Conservation (phyloP, 2,329 filamentous ascomycete genomes). For the Penicillium janthinellum region DNA sequence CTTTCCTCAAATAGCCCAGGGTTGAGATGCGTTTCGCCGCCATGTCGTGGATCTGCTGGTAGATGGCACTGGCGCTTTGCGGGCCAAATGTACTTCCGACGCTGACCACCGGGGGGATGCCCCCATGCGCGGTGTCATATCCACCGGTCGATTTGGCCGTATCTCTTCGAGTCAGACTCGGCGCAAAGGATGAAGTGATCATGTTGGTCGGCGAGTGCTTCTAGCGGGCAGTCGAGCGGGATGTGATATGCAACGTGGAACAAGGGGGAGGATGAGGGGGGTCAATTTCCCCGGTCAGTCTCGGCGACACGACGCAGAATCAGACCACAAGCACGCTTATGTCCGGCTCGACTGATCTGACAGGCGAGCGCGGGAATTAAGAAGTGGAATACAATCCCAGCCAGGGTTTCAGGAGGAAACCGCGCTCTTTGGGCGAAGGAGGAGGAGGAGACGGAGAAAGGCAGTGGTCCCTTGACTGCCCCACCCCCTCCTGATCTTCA, state of each 20-base stretch:
- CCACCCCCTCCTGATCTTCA: not conserved
- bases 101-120: constrained; percentile 34
- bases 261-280: not conserved
- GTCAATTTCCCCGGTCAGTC: not conserved
- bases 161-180: constrained; percentile 37
- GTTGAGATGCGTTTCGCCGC: constrained; percentile 93
- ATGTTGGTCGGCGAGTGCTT: constrained; percentile 20
- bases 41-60: constrained; percentile 76
- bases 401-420: not conserved
- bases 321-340: not conserved
- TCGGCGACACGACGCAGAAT: not conserved
- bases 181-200: constrained; percentile 39
- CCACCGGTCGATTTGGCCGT: constrained; percentile 37
- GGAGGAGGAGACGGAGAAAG: not conserved
- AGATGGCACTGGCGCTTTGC: constrained; percentile 59
- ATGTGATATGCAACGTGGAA: not conserved
- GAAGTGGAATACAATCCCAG: not conserved
- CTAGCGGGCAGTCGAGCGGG: not conserved
- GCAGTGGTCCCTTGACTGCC: constrained; percentile 1
- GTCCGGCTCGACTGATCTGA: not conserved
- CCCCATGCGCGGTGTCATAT: constrained; percentile 27
- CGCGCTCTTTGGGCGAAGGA: not conserved
- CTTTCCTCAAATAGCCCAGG: constrained; percentile 86
- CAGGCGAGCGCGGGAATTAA: not conserved
- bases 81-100: constrained; percentile 41